phyloP scores from a whole-genome alignment of 345 rosid species.

The Lumnitzera racemosa region DNA sequence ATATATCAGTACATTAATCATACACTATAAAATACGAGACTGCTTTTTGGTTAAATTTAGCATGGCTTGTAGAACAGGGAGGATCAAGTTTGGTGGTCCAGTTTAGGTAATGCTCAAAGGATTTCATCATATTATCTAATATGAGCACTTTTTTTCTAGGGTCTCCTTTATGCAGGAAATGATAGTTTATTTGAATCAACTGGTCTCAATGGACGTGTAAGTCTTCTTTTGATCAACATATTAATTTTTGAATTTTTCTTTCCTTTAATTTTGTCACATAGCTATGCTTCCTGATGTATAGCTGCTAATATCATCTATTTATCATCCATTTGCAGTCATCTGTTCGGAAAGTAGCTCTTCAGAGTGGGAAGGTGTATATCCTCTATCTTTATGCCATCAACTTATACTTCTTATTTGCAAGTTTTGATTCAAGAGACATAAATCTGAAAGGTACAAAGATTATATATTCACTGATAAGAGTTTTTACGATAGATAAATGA shows the following conservation, averaged over 20 bases:
- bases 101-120: no score
- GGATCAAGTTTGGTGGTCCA: no score
- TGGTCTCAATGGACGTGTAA: slow-evolving; percentile 53
- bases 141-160: slow-evolving; percentile 36
- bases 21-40: no score
- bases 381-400: neutral
- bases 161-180: slow-evolving; percentile 70
- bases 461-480: no score
- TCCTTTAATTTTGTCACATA: neutral
- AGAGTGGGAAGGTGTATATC: slow-evolving; percentile 63
- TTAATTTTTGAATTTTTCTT: neutral
- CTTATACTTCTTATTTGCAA: no score
- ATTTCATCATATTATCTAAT: neutral
- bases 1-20: no score
- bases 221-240: slow-evolving; percentile 1
- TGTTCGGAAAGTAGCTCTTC: slow-evolving; percentile 64
- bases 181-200: slow-evolving; percentile 82
- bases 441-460: no score
- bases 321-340: slow-evolving; percentile 55
- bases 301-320: slow-evolving; percentile 1
- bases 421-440: no score
- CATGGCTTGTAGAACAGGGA: no score
- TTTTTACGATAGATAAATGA: no score
- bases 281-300: neutral
- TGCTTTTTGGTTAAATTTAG: no score